Conservation (phyloP, 345 rosid genomes). For the Tarenaya hassleriana region DNA sequence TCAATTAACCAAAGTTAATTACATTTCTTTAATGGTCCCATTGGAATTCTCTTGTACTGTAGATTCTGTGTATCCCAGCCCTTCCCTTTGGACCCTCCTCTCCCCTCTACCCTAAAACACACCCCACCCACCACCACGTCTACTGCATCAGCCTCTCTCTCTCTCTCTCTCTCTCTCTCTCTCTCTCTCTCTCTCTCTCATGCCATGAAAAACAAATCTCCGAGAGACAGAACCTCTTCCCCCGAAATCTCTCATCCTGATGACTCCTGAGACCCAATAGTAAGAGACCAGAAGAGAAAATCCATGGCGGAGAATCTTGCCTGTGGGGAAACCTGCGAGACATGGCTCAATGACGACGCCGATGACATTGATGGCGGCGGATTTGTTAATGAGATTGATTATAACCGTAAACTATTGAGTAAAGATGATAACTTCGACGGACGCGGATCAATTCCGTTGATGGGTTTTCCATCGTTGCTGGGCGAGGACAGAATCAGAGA, state of each 20-base stretch:
- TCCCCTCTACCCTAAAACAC: constrained; percentile 31
- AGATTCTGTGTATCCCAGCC: constrained; percentile 22
- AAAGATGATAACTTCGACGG: constrained; percentile 25
- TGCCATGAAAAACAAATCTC: constrained; percentile 27
- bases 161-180: constrained; percentile 4
- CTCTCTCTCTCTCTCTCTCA: constrained; percentile 17
- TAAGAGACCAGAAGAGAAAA: constrained; percentile 16
- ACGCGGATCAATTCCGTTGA: constrained; percentile 32
- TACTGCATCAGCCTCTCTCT: constrained; percentile 25
- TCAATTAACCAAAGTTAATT: too few relatives aligned
- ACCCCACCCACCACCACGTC: constrained; percentile 20
- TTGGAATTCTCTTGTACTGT: constrained; percentile 3
- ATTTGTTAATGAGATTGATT: constrained; percentile 7
- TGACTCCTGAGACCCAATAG: constrained; percentile 21
- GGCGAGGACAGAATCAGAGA: constrained; percentile 42
- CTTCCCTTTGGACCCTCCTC: constrained; percentile 25
- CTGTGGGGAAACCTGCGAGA: constrained; percentile 45
- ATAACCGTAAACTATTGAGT: constrained; percentile 11
- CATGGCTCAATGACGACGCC: constrained; percentile 34
- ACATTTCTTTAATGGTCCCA: too few relatives aligned
- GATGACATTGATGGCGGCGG: constrained; percentile 24
- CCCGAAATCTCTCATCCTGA: constrained; percentile 18
- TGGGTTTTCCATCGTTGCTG: constrained; percentile 27
- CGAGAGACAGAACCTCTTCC: constrained; percentile 16
- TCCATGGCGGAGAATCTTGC: constrained; percentile 40